Evolutionary conservation across 768 basidiomycete species (phyloP), one percentile per base, ranked within the genome.

Genomic region (Phylloporus scabripes): DNA sequence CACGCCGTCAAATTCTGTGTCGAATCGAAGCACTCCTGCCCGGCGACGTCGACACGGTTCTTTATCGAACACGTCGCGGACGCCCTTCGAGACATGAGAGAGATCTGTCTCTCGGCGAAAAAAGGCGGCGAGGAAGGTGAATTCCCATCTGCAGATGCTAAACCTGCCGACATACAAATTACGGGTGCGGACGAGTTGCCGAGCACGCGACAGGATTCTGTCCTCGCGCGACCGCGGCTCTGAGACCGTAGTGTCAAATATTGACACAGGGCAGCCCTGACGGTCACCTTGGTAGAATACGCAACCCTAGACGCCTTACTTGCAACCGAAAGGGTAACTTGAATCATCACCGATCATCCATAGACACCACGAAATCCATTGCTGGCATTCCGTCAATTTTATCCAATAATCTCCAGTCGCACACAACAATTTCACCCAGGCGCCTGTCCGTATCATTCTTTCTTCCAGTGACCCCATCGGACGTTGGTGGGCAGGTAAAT

Each of bases 1-100:
- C 70, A 83, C 37, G 73, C 82, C 49, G 74, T 98, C 61, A 94
- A 92, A 67, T 93, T 96, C 69, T 93, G 95, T 2, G 82, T 96
- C 62, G 95, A 98, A 64, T 90, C 87, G 39, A 98, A 98, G 65
- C 70, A 75, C 51, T 85, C 86, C 5, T 81, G 74, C 52, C 61
- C 75, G 4, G 60, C 69, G 15, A 94, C 92, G 15, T 88, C 87
- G 15, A 95, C 92, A 12, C 64, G 72, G 7, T 48, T 50, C 21
- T 87, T 95, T 64, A 83, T 86, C 58, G 61, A 72, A 40, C 77
- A 79, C 20, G 68, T 96, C 42, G 62, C 70, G 15, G 72, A 76
- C 45, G 82, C 85, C 14, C 62, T 97, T 55, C 61, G 72, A 47
- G 83, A 91, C 54, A 89, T 95, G 83, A 72, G 76, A 55, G 53